Conservation (phyloP, 257 asterid species). For the Nicotiana attenuata region DNA sequence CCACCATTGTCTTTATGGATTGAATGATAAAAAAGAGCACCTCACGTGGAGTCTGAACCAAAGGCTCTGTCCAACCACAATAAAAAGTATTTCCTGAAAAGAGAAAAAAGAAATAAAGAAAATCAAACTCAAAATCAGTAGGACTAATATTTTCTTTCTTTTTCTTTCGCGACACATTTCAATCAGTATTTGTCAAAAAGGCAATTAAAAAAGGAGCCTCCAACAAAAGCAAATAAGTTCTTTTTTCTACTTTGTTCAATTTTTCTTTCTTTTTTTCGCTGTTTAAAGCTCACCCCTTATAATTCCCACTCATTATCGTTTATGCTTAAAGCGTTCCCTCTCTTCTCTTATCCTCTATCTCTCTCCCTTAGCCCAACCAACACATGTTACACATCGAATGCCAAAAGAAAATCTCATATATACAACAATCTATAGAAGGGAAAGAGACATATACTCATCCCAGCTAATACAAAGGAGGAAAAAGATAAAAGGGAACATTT, state of each 20-base stretch:
- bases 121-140: constrained; percentile 2
- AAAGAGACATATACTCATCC: constrained; percentile 29
- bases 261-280: constrained; percentile 10
- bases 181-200: constrained; percentile 41
- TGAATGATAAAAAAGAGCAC: constrained; percentile 94
- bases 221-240: constrained; percentile 32
- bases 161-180: constrained; percentile 25
- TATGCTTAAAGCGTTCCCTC: constrained; percentile 78
- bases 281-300: constrained; percentile 78
- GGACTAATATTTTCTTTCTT: constrained; percentile 8
- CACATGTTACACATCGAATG: constrained; percentile 12
- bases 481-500: background rate
- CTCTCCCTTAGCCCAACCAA: constrained; percentile 17
- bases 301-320: constrained; percentile 96
- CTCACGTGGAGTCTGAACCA: constrained; percentile 99
- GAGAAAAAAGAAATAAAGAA: background rate
- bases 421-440: background rate
- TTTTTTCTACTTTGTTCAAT: constrained; percentile 22
- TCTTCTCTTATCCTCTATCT: constrained; percentile 19
- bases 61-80: constrained; percentile 77
- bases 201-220: constrained; percentile 14
- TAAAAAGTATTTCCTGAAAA: constrained; percentile 19
- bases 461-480: constrained; percentile 24
- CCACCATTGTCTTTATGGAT: constrained; percentile 92
- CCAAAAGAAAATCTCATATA: constrained; percentile 9